Evolutionary conservation across 768 basidiomycete species (phyloP), one percentile per base, ranked within the genome.

Genomic region (Trametes coccinea): DNA sequence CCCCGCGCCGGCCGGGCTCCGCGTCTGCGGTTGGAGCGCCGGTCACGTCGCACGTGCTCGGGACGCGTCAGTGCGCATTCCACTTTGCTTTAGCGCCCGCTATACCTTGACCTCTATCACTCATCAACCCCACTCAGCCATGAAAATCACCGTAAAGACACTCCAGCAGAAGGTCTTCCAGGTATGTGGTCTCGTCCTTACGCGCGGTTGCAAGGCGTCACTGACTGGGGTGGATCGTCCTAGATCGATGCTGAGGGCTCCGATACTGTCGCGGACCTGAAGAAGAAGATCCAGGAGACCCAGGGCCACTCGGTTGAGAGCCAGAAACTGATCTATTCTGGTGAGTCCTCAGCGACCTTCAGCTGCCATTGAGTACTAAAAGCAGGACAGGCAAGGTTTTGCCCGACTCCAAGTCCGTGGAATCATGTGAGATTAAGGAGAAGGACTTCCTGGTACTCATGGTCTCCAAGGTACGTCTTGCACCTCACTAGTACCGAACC

Each of bases 361-460:
- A 54, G 14, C 22, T 13, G 5, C 14, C 5, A 11, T 39, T 27
- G 8, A 29, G 2, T 34, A 27, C 59, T 51, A 67, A 22, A 39
- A 59, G 43, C 33, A 34, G 53, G 64, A 29, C 72, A 97, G 96
- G 97, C 56, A 95, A 96, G 81, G 89, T 99, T 49, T 82, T 98
- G 22, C 72, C 84, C 9, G 95, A 99, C 73, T 84, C 86, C 60
- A 95, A 95, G 79, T 90, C 89, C 2, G 83, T 99, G 39, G 90
- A 84, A 68, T 89, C 90, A 48, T 91, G 89, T 70, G 86, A 89
- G 56, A 92, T 98, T 80, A 95, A 97, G 78, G 96, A 98, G 77
- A 98, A 97, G 79, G 96, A 97, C 74, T 99, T 99, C 78, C 78
- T 98, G 62, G 97, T 99, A n/a, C 85, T 99, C 45, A 99, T 98